phyloP scores from a whole-genome alignment of 495 filamentous ascomycete genomes.

The Hypoxylon lienhwacheense region DNA sequence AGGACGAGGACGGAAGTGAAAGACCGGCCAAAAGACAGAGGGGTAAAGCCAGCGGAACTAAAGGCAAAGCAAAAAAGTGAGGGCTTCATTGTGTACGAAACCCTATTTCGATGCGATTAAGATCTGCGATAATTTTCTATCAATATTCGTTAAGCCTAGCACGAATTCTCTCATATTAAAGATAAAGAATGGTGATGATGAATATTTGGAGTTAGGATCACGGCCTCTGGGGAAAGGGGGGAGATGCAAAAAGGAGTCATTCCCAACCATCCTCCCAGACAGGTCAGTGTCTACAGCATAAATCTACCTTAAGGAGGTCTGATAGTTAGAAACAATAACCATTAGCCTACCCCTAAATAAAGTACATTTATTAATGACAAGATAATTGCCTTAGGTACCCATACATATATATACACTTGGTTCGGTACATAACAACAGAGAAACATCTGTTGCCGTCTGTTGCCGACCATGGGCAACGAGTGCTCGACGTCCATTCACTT shows the following conservation, averaged over 20 bases:
- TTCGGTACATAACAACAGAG: too few relatives aligned
- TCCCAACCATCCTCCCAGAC: background rate
- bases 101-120: background rate
- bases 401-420: too few relatives aligned
- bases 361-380: too few relatives aligned
- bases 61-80: slow-evolving; percentile 46
- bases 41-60: slow-evolving; percentile 43
- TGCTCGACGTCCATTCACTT: too few relatives aligned
- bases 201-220: slow-evolving; percentile 2
- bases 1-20: slow-evolving; percentile 47
- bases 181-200: slow-evolving; percentile 2
- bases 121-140: slow-evolving; percentile 6
- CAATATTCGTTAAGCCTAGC: slow-evolving; percentile 10
- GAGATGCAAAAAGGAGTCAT: too few relatives aligned
- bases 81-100: slow-evolving; percentile 1
- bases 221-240: slow-evolving; percentile 1
- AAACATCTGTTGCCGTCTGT: background rate
- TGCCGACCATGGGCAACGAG: background rate
- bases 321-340: too few relatives aligned
- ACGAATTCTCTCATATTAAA: background rate
- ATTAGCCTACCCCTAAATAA: too few relatives aligned
- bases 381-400: background rate
- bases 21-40: slow-evolving; percentile 59
- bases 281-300: too few relatives aligned
- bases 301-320: too few relatives aligned